Base-by-base conservation (phyloP, 805 yeast species). In the Candida hispaniensis region DNA sequence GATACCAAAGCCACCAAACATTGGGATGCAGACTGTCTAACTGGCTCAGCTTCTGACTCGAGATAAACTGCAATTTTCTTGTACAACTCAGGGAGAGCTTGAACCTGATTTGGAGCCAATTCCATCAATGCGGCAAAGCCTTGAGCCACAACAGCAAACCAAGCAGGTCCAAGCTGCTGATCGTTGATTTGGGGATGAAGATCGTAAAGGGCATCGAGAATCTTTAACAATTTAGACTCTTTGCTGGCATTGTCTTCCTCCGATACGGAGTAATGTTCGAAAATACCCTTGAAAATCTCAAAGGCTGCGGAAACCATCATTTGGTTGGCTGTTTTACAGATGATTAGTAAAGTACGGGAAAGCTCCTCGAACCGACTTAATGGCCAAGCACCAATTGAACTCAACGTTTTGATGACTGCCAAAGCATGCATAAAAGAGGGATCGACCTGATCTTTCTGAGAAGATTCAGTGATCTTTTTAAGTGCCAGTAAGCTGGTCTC, bases 121-220 rank as follows among this genome's bases (percentile, higher is more conserved):
- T 54, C 55, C 4, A 79, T 57, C 44, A 69, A 73, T 0, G 78
- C 61, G 3, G 67, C 58, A 29, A 71, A 60, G 29, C 88, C 93
- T 49, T 83, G 85, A 6, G 95, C 91, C 27, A 88, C 70, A 13
- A 86, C 93, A 1, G 96, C 94, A 25, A 85, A 67, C 98, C 98
- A 91, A 8, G 95, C 71, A 9, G 93, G 94, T 2, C 88, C 83
- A 45, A 91, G 66, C 54, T 83, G 86, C 18, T 77, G 66, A 51
- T 91, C 97, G 47, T 76, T 79, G 14, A 70, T 54, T 1, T 94
- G 67, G 4, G 98, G 98, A 46, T 75, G 76, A 50, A 86, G 64
- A 42, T 79, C 79, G 47, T 81, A 70, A 26, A 91, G 72, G 27
- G 80, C 69, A 46, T 78, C 72, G 41, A 83, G 60, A 7, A 83